Conservation (phyloP, 225 moss, liverwort and hornwort species). For the Bryoerythrophyllum caledonicum region DNA sequence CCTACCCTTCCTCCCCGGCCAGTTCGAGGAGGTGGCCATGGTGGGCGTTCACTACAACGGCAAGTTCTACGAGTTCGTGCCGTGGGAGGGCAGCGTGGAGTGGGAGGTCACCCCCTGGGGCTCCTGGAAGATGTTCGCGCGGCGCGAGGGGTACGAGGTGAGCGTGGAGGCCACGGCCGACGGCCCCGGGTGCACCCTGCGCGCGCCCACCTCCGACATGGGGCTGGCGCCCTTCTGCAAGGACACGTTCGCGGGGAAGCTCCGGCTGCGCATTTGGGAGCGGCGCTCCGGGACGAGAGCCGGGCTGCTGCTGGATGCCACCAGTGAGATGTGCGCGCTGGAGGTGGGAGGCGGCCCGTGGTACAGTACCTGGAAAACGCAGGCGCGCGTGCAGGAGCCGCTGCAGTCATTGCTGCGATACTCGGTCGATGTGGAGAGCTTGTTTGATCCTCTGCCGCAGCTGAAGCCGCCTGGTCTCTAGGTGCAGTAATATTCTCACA, state of each 20-base stretch:
- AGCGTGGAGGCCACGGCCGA: slow-evolving; percentile 71
- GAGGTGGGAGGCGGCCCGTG: slow-evolving; percentile 94
- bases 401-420: slow-evolving; percentile 60
- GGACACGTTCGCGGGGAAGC: slow-evolving; percentile 79
- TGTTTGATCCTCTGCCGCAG: slow-evolving; percentile 47
- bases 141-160: slow-evolving; percentile 53
- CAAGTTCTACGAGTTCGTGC: slow-evolving; percentile 89
- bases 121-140: slow-evolving; percentile 81
- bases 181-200: slow-evolving; percentile 66
- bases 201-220: slow-evolving; percentile 85
- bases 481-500: not conserved
- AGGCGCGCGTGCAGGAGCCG: slow-evolving; percentile 62
- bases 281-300: slow-evolving; percentile 32
- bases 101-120: slow-evolving; percentile 93
- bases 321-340: slow-evolving; percentile 75
- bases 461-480: slow-evolving; percentile 88
- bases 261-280: slow-evolving; percentile 77
- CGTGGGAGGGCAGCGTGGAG: slow-evolving; percentile 78
- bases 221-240: slow-evolving; percentile 90
- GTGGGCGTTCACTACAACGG: slow-evolving; percentile 79
- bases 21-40: slow-evolving; percentile 91
- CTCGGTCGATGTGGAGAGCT: slow-evolving; percentile 65
- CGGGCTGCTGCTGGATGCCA: slow-evolving; percentile 65
- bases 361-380: slow-evolving; percentile 71
- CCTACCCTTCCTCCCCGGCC: slow-evolving; percentile 66